These are phyloP conservation scores for Backusella morwellensis DNA, from an alignment of 192 early-diverging fungal genomes.

Conservation along the genomic window DNA sequence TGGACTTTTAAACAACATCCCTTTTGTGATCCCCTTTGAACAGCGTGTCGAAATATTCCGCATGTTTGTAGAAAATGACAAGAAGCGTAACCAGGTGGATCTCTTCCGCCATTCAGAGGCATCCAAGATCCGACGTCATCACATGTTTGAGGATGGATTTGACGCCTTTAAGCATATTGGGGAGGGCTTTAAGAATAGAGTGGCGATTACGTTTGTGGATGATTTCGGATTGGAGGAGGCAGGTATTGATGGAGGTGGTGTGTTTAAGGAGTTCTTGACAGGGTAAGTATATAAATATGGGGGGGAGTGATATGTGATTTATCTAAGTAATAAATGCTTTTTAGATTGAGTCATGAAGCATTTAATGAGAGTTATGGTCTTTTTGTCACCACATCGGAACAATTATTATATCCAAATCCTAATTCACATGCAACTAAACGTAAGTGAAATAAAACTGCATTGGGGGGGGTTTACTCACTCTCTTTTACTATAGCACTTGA, in stretches of 20 bases:
- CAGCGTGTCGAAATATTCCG: slow-evolving; percentile 85
- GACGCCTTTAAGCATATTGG: slow-evolving; percentile 66
- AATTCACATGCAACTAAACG: slow-evolving; percentile 45
- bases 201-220: slow-evolving; percentile 86
- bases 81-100: slow-evolving; percentile 28
- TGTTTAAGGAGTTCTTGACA: slow-evolving; percentile 98
- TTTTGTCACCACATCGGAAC: slow-evolving; percentile 64
- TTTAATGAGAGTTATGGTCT: slow-evolving; percentile 71
- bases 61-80: slow-evolving; percentile 71
- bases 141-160: slow-evolving; percentile 91
- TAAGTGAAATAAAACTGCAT: slow-evolving; percentile 13
- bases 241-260: slow-evolving; percentile 95
- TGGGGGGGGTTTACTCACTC: no score
- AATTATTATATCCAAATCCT: slow-evolving; percentile 75
- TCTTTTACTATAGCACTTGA: slow-evolving; percentile 26
- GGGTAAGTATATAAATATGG: slow-evolving; percentile 34
- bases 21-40: slow-evolving; percentile 92
- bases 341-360: slow-evolving; percentile 63
- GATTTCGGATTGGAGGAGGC: slow-evolving; percentile 82
- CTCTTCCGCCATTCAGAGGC: slow-evolving; percentile 30
- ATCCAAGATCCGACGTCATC: slow-evolving; percentile 67
- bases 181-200: slow-evolving; percentile 65
- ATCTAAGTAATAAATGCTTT: not conserved
- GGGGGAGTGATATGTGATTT: not conserved
- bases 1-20: slow-evolving; percentile 74